Base-by-base conservation (phyloP, 192 early-diverging fungal species). In the Glomus cerebriforme region DNA sequence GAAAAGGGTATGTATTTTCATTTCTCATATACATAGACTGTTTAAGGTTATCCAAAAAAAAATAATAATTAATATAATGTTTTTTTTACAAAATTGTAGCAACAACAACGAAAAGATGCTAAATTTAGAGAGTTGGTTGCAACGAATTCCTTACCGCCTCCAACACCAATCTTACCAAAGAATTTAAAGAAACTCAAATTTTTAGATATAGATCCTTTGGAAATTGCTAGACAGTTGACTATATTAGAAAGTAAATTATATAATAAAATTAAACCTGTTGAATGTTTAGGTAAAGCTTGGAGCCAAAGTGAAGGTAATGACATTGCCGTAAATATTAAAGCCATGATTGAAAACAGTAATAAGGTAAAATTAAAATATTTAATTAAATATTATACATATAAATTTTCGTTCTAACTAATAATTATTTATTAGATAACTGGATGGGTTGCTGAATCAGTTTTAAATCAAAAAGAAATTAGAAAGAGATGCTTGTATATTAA, bases 151-250 rank as follows among this genome's bases (percentile, higher is more conserved):
- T 84, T 87, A 1, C 84, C 88, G 5, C 86, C 90, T n/a, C 96
- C 97, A 12, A 70, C 88, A 22, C 93, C 98, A 5, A 95, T 96
- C 49, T 82, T 95, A 31, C 96, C 97, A 9, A 89, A 91, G 67
- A 93, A 91, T 74, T 77, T 96, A 39, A 91, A 92, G 67, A 88
- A 88, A 24, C 85, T 99, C 83, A 88, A 86, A 70, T 87, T 99
- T 59, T 79, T 96, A 84, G 97, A 99, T 69, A 82, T 99, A 60
- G 95, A 98, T 81, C 91, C 98, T 4, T 82, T 93, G 43, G 98
- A 99, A 84, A 86, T 98, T 45, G 97, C 97, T 2, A 91, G 98
- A 29, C 98, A 99, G 85, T 88, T 99, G 79, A 99, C 98, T 5
- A 88, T 99, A 77, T 90, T 96, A 87, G 96, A 97, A 79, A 92